Conservation (phyloP, 768 basidiomycete species). For the Suillus decipiens region DNA sequence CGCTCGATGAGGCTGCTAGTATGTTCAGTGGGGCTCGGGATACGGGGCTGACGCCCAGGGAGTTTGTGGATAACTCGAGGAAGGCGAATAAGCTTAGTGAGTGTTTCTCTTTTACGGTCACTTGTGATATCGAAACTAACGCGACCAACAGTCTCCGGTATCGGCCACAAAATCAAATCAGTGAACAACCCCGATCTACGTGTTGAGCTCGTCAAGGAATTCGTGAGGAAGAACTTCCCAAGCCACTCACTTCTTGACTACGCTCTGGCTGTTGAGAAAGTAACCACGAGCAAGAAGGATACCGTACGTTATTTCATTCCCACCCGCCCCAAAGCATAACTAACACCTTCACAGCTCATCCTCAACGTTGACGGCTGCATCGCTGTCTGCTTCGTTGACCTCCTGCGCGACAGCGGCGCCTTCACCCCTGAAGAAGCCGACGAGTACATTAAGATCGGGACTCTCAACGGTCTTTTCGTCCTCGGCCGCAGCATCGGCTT, state of each 20-base stretch:
- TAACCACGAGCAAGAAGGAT: conserved; percentile 97
- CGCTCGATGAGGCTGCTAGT: conserved; percentile 92
- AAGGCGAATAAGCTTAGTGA: conserved; percentile 92
- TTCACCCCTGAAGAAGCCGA: conserved; percentile 96
- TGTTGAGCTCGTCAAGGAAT: conserved; percentile 94
- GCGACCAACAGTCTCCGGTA: conserved; percentile 74
- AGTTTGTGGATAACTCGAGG: conserved; percentile 93
- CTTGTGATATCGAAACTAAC: background rate
- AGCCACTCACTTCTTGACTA: conserved; percentile 91
- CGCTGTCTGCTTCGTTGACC: conserved; percentile 94
- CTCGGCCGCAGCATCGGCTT: conserved; percentile 97
- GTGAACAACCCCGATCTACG: conserved; percentile 95
- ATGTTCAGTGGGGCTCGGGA: conserved; percentile 95
- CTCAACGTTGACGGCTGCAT: conserved; percentile 97
- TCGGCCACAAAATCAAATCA: conserved; percentile 99
- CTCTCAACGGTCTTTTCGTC: conserved; percentile 95
- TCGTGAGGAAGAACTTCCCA: conserved; percentile 94
- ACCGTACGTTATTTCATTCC: conserved; percentile 47
- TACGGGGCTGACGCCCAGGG: conserved; percentile 92
- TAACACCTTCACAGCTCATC: conserved; percentile 58
- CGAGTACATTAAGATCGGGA: conserved; percentile 96
- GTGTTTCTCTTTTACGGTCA: conserved; percentile 28
- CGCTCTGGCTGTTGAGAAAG: conserved; percentile 95
- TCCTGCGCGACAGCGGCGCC: conserved; percentile 88
- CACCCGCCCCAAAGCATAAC: no score